phyloP scores from a whole-genome alignment of 306 rosid genomes.

The Clitoria ternatea region DNA sequence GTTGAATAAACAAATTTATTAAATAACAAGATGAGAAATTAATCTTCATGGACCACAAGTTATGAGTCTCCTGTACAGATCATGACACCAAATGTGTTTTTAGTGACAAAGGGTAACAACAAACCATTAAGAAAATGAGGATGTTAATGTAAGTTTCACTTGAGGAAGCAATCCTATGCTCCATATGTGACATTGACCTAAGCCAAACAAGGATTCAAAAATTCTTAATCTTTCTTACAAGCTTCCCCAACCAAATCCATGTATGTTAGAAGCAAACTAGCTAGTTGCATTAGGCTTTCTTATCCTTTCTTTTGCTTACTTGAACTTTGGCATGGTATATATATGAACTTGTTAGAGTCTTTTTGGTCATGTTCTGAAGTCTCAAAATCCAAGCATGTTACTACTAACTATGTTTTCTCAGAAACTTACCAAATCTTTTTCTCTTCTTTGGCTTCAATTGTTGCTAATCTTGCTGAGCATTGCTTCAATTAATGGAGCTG shows the following conservation, averaged over 20 bases:
- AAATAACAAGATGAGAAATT: neutral
- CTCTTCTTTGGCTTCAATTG: slow-evolving; percentile 31
- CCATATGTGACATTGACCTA: slow-evolving; percentile 38
- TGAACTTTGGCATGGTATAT: slow-evolving; percentile 15
- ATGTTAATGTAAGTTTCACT: slow-evolving; percentile 39
- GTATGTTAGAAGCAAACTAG: slow-evolving; percentile 24
- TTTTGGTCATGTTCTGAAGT: slow-evolving; percentile 18
- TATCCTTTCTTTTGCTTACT: neutral
- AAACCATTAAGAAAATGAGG: slow-evolving; percentile 21
- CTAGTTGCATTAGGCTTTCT: slow-evolving; percentile 1
- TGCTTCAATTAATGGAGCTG: slow-evolving; percentile 37
- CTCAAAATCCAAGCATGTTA: slow-evolving; percentile 10
- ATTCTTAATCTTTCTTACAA: slow-evolving; percentile 45
- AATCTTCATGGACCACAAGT: slow-evolving; percentile 23
- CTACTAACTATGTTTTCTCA: slow-evolving; percentile 23
- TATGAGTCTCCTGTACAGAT: neutral
- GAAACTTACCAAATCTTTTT: slow-evolving; percentile 1
- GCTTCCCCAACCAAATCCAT: slow-evolving; percentile 37
- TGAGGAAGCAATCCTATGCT: slow-evolving; percentile 47
- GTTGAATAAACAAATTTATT: neutral
- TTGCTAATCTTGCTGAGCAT: slow-evolving; percentile 23
- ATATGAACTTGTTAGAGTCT: slow-evolving; percentile 24
- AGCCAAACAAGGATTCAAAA: slow-evolving; percentile 26
- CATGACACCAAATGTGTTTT: slow-evolving; percentile 9
- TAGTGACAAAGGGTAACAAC: slow-evolving; percentile 10